Conservation (phyloP, 2,329 filamentous ascomycete species). For the Metarhizium album region DNA sequence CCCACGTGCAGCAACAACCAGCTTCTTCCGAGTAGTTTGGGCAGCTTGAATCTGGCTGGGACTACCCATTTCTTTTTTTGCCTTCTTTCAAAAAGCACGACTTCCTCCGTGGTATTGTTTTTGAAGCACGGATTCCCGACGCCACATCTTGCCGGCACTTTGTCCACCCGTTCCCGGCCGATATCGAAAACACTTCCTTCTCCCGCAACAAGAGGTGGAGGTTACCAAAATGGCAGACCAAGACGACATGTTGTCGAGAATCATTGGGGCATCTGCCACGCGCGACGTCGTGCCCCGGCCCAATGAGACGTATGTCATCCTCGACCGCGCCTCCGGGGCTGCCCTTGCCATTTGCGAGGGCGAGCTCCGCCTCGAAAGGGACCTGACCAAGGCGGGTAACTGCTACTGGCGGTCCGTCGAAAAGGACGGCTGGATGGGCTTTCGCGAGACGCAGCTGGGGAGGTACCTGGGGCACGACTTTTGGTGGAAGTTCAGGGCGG, state of each 20-base stretch:
- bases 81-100: too few relatives aligned
- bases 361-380: background rate
- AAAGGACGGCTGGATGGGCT: slow-evolving; percentile 8
- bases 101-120: too few relatives aligned
- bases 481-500: background rate
- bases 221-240: background rate
- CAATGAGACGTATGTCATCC: background rate
- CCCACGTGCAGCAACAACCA: too few relatives aligned
- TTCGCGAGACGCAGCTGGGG: slow-evolving; percentile 3
- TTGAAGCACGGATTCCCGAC: too few relatives aligned
- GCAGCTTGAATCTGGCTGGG: too few relatives aligned
- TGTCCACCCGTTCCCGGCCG: too few relatives aligned
- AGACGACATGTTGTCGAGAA: background rate
- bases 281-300: background rate
- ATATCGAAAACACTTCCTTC: too few relatives aligned
- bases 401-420: slow-evolving; percentile 7
- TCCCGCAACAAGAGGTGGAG: background rate
- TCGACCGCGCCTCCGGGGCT: background rate
- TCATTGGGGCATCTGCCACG: background rate
- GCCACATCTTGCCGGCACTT: too few relatives aligned
- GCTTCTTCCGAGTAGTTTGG: too few relatives aligned
- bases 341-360: background rate
- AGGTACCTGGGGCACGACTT: slow-evolving; percentile 7
- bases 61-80: too few relatives aligned
- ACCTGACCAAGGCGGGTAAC: background rate